Percentiles rank a stretch among this genome's conserved stretches.
Conservation (phyloP, 352 stramenopile genomes). For the Pythium aristosporum region DNA sequence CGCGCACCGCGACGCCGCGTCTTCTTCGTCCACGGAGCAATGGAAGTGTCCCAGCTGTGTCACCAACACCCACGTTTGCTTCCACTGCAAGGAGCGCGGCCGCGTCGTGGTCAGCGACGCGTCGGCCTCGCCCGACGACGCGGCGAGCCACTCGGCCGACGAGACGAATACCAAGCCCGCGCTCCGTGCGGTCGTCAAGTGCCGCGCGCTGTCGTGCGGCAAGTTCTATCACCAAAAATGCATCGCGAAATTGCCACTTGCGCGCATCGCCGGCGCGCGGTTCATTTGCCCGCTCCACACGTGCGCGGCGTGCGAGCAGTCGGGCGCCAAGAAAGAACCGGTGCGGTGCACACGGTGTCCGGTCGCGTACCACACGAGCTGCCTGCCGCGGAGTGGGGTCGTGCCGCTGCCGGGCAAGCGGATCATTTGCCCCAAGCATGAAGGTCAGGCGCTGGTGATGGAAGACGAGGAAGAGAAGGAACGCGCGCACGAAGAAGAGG, state of each 20-base stretch:
- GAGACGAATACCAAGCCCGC: not conserved
- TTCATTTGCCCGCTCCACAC: constrained; percentile 88
- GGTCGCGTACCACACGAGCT: constrained; percentile 79
- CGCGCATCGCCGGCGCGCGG: constrained; percentile 68
- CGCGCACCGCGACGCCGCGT: not conserved
- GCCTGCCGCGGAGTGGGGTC: constrained; percentile 55
- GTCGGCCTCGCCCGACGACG: not conserved
- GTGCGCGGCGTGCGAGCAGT: constrained; percentile 73
- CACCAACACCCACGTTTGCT: constrained; percentile 63
- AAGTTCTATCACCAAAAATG: constrained; percentile 86
- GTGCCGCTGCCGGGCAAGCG: constrained; percentile 62
- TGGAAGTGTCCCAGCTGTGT: constrained; percentile 70
- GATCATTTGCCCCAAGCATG: constrained; percentile 75
- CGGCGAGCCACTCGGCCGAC: not conserved
- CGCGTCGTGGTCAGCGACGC: constrained; percentile 26
- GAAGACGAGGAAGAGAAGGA: not conserved
- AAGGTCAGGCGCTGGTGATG: not conserved
- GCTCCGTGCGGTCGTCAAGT: constrained; percentile 58
- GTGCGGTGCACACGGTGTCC: constrained; percentile 80
- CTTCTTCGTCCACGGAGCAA: not conserved
- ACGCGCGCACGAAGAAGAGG: not conserved
- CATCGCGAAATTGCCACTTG: constrained; percentile 76
- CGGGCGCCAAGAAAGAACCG: constrained; percentile 72
- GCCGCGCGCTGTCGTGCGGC: constrained; percentile 75
- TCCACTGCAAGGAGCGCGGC: constrained; percentile 74